Evolutionary conservation across 2,329 filamentous ascomycete species (phyloP).

Genomic region (Exophiala spinifera): DNA sequence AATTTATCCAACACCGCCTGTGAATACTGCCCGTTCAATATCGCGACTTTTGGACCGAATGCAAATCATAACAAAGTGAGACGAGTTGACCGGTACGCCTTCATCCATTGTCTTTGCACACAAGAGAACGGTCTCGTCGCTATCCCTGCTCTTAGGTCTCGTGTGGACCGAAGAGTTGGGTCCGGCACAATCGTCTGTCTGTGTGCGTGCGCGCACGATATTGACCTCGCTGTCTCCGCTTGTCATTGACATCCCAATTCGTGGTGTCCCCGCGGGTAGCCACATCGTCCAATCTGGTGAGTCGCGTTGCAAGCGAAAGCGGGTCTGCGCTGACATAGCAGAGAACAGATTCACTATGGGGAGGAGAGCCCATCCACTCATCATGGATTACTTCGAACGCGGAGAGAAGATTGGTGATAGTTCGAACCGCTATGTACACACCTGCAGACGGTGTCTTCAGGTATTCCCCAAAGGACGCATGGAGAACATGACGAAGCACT

Average conservation of each 20-base stretch:
- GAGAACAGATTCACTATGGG: conserved; percentile 58
- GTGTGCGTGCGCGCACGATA: neutral
- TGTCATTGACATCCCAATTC: neutral
- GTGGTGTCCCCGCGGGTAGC: neutral
- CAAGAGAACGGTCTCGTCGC: neutral
- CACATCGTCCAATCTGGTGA: conserved; percentile 13
- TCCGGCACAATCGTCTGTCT: neutral
- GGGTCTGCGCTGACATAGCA: conserved; percentile 7
- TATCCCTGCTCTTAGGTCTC: neutral
- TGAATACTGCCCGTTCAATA: conserved; percentile 13
- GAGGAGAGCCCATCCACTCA: conserved; percentile 77
- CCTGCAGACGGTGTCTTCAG: conserved; percentile 82
- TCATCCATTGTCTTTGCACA: neutral
- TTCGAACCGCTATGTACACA: conserved; percentile 88
- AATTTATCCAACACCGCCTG: conserved; percentile 5
- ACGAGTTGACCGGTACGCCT: neutral
- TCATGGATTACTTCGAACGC: conserved; percentile 83
- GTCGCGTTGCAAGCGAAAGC: conserved; percentile 3
- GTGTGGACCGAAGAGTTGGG: neutral
- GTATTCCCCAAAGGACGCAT: conserved; percentile 86
- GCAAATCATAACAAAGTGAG: no score
- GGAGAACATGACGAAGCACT: conserved; percentile 75
- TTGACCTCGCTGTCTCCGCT: conserved; percentile 1
- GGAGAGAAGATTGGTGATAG: conserved; percentile 83
- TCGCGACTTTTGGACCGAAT: neutral